Percentiles rank a stretch among this genome's conserved stretches.
Conservation (phyloP, 73 alveolate species). For the Halteria grandinella region DNA sequence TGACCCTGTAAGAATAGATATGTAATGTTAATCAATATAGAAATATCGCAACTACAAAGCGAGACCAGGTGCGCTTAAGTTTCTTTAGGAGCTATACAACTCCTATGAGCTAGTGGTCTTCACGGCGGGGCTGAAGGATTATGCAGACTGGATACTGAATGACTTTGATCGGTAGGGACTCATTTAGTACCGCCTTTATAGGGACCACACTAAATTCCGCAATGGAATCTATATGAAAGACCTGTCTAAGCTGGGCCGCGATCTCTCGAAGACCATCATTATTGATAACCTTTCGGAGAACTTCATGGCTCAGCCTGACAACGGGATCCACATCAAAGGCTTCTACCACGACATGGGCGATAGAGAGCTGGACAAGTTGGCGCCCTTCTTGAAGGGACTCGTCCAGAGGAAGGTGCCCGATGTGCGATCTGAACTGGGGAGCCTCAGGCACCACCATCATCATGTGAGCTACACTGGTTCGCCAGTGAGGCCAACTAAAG, state of each 20-base stretch:
- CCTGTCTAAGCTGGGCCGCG: constrained; percentile 90
- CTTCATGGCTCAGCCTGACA: constrained; percentile 83
- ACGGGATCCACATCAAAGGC: constrained; percentile 93
- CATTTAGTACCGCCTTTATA: constrained; percentile 77
- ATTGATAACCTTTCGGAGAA: constrained; percentile 89
- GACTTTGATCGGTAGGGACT: constrained; percentile 71
- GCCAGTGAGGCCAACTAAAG: too few species aligned
- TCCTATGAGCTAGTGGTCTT: constrained; percentile 83
- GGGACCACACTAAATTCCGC: constrained; percentile 77
- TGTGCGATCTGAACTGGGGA: too few species aligned
- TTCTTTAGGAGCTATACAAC: constrained; percentile 36
- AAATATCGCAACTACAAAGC: constrained; percentile 34
- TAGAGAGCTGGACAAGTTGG: constrained; percentile 85
- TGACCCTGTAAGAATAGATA: constrained; percentile 30
- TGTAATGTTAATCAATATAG: background rate
- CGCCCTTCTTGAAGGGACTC: constrained; percentile 73
- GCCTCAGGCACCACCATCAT: too few species aligned
- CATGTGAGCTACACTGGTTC: too few species aligned
- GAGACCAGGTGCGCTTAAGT: constrained; percentile 20
- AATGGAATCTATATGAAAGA: constrained; percentile 81
- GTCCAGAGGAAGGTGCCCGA: too few species aligned
- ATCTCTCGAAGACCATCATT: constrained; percentile 77
- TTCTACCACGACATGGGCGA: constrained; percentile 93
- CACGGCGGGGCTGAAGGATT: constrained; percentile 90
- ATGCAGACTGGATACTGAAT: constrained; percentile 85